A percentile compares a stretch with the other conserved stretches of the same genome.
Evolutionary conservation across 306 rosid species (phyloP).

Genomic region (Corylus avellana): DNA sequence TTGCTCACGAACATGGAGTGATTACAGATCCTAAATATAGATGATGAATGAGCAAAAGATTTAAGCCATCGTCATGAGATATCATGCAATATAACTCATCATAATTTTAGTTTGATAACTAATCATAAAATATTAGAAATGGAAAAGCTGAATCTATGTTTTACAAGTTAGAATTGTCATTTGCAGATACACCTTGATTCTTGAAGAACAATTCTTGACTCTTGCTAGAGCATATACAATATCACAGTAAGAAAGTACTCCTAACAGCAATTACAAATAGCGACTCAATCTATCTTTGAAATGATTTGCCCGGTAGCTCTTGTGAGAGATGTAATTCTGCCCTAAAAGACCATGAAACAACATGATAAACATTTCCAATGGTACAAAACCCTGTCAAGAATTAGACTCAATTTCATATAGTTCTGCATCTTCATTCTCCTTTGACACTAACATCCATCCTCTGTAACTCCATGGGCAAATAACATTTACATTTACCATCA

Average conservation of each 20-base stretch:
- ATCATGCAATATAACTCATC: neutral
- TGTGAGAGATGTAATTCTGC: neutral
- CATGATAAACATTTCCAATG: neutral
- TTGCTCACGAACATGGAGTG: too few relatives aligned
- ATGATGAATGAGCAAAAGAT: neutral
- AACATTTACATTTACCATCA: neutral
- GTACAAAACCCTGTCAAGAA: neutral
- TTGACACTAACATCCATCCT: neutral
- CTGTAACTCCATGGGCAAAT: neutral
- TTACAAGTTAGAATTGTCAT: neutral
- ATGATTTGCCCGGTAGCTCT: neutral
- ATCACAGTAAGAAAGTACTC: neutral
- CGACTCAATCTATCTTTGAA: neutral
- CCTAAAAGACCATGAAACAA: neutral
- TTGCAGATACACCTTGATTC: neutral
- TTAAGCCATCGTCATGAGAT: neutral
- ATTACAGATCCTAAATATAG: neutral
- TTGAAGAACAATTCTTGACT: neutral
- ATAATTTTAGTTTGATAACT: too few relatives aligned
- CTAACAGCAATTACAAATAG: neutral
- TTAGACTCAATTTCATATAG: neutral
- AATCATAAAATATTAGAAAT: neutral
- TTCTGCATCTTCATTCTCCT: neutral
- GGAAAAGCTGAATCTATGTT: neutral
- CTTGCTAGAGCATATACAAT: neutral